Evolutionary conservation across 371 early-diverging fungal genomes (phyloP), one percentile per base, ranked within the genome.

Genomic region (Lichtheimia ornata): DNA sequence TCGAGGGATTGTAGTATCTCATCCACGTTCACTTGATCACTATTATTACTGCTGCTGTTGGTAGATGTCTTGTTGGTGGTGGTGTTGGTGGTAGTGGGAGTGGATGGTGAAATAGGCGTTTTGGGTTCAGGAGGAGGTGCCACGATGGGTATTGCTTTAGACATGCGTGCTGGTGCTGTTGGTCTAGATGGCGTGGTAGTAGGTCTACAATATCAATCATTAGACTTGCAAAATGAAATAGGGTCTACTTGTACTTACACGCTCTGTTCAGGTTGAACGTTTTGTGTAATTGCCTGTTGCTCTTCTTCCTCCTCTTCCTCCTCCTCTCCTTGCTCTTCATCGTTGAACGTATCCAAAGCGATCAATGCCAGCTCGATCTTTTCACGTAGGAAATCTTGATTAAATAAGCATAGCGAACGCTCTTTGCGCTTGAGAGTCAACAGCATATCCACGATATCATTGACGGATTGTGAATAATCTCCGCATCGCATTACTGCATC

Each of bases 361-460:
- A 69, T 70, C 50, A 68, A 45, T 20, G 83, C 83, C 55, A 70
- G 56, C 18, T 71, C 17, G 13, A 83, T 72, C 59, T 76, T 83
- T 15, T 76, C 73, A 43, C 62, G 54, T 44, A 81, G 53, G 51
- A 79, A 77, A 24, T 81, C 77, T 9, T 66, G 71, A 58, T 83
- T 83, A 44, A 83, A 83, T 11, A 79, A 52, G 59, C 83, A 83
- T 5, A 81, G 43, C 1, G 81, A 72, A 25, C 81, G 59, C 49
- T 83, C 83, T 42, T 81, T 81, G 40, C 70, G 56, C 50, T 73
- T 77, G 18, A 83, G 60, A 5, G 81, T 77, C 56, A 83, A 43
- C 1, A 83, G 44, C 72, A 83, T 72, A 13, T 83, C 83, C 2
- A 83, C 79, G 44, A 81, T 81, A 59, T 83, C 83, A 1, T 53